Evolutionary conservation across 768 basidiomycete species (phyloP).

Genomic region (Tephrocybe sp.): DNA sequence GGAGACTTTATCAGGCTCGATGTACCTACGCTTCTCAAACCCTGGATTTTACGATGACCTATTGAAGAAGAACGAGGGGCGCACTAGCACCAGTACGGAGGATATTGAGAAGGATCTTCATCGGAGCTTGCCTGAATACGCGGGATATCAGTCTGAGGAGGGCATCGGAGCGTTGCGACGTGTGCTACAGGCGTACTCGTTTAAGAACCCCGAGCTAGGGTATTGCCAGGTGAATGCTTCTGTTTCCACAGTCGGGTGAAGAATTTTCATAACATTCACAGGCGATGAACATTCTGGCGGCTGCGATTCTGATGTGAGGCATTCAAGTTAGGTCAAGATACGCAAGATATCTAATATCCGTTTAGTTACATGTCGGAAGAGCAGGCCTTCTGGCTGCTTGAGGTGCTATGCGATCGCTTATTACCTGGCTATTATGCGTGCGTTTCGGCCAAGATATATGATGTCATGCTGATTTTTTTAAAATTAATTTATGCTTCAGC

Average conservation of each 20-base stretch:
- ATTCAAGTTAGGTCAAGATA: constrained; percentile 15
- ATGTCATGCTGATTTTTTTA: constrained; percentile 8
- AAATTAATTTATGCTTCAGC: constrained; percentile 36
- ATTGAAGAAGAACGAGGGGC: constrained; percentile 74
- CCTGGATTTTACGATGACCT: constrained; percentile 81
- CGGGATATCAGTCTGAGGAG: constrained; percentile 89
- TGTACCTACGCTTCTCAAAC: constrained; percentile 86
- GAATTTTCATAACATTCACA: constrained; percentile 22
- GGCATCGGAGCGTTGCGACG: constrained; percentile 84
- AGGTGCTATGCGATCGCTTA: constrained; percentile 91
- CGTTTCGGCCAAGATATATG: constrained; percentile 21
- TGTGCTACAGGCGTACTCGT: constrained; percentile 93
- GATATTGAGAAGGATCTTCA: constrained; percentile 99
- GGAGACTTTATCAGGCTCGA: constrained; percentile 94
- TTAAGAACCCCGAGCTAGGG: constrained; percentile 91
- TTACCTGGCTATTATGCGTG: constrained; percentile 98
- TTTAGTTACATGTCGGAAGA: constrained; percentile 97
- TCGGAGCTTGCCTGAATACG: constrained; percentile 93
- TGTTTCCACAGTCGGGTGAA: not conserved
- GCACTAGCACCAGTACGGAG: constrained; percentile 86
- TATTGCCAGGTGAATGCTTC: constrained; percentile 76
- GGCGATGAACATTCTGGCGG: constrained; percentile 98
- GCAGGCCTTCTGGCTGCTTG: constrained; percentile 96
- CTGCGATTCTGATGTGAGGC: constrained; percentile 87
- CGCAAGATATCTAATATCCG: constrained; percentile 9